Percentiles rank a stretch among this genome's conserved stretches.
phyloP scores from a whole-genome alignment of 805 yeast genomes.

The Cyberlindnera xylosilytica region DNA sequence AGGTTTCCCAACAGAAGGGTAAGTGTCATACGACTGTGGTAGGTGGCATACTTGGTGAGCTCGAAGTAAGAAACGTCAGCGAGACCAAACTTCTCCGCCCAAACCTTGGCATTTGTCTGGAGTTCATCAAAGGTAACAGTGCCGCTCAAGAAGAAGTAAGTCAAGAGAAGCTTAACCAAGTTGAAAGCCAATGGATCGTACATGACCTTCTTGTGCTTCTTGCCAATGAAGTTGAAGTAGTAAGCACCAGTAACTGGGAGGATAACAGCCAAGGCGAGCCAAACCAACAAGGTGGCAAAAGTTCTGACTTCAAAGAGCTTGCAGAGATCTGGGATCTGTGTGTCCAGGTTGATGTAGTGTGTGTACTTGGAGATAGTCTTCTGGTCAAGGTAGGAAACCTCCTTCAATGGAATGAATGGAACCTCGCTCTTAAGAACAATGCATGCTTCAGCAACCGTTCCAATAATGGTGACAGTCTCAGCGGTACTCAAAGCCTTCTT shows the following conservation, averaged over 20 bases:
- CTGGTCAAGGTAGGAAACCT: constrained; percentile 23
- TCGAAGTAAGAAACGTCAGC: constrained; percentile 16
- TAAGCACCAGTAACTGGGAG: constrained; percentile 27
- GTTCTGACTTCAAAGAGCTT: constrained; percentile 1
- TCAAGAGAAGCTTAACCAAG: constrained; percentile 42
- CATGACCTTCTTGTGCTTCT: constrained; percentile 32
- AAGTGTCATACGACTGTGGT: constrained; percentile 26
- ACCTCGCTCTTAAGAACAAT: constrained; percentile 18
- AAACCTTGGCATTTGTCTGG: constrained; percentile 26
- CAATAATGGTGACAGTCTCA: constrained; percentile 24
- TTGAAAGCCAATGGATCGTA: constrained; percentile 56
- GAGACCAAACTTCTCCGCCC: constrained; percentile 29
- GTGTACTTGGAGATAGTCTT: constrained; percentile 20
- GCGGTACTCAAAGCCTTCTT: constrained; percentile 28
- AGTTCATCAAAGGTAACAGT: constrained; percentile 28
- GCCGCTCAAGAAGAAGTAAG: constrained; percentile 33
- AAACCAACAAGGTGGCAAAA: constrained; percentile 18
- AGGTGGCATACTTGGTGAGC: constrained; percentile 20
- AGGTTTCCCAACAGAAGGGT: constrained; percentile 31
- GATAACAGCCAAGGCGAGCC: constrained; percentile 22
- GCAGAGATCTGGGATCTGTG: constrained; percentile 23
- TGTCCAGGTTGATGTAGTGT: constrained; percentile 11
- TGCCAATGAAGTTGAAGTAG: constrained; percentile 29
- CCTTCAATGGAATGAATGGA: constrained; percentile 18
- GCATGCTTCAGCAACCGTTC: constrained; percentile 19